Evolutionary conservation across 768 basidiomycete genomes (phyloP), one percentile per base, ranked within the genome.

Genomic region (Dendrothele bispora): DNA sequence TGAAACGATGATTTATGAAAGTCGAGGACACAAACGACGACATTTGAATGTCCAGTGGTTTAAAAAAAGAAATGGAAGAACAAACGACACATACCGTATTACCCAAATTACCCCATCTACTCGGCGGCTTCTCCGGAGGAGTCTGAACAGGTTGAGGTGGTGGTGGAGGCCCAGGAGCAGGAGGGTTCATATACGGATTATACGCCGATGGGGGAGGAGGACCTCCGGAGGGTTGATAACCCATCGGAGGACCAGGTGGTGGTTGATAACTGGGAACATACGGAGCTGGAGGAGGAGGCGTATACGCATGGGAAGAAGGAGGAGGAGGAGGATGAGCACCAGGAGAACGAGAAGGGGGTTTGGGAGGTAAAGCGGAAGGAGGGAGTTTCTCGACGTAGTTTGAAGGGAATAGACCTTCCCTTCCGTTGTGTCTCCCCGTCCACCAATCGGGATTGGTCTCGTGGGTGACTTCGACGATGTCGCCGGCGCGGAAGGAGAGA

Each of bases 371-470:
- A 38, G 27, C 17, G n/a, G 25, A 30, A 8, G 58, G 53, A 25
- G 57, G 58, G 17, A 78, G 48, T 57, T 78, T 83, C 67, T 89
- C 82, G 32, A 90, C 86, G 45, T 89, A 79, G 53, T 79, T 80
- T 11, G 85, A 77, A 0, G 91, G 92, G 72, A 94, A 90, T 29
- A 93, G 74, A 4, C 85, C 91, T 46, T 84, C 77, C 49, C 69
- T 74, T 21, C 83, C 84, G 27, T 83, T 76, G 47, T 75, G 57
- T 50, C 65, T 73, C 22, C 92, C 91, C 7, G 77, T 80, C 91
- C 90, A 95, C 92, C 92, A 94, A 62, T 94, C 92, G 3, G 72
- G 72, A 49, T 93, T 91, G 37, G 82, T 86, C 61, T 93, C 88
- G 49, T 85, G 79, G 34, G 88, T 62, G 48, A 95, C 75, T 48